Percentiles rank a stretch among this genome's conserved stretches.
These are phyloP conservation scores for Tuber aestivum DNA, from an alignment of 495 filamentous ascomycete species.

Conservation along the genomic window DNA sequence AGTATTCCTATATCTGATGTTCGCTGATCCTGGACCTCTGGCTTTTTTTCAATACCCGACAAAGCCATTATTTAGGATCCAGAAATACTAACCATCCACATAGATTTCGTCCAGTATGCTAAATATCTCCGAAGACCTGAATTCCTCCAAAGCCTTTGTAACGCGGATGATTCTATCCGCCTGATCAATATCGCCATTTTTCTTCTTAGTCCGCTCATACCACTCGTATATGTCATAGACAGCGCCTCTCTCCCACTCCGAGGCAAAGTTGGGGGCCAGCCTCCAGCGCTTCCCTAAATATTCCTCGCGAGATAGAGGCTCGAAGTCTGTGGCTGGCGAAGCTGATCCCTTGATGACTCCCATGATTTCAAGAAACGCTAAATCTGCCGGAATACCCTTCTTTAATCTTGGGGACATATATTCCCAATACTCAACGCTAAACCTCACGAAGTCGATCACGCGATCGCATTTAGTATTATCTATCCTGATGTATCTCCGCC, in stretches of 20 bases:
- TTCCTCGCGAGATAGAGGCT: constrained; percentile 39
- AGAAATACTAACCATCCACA: constrained; percentile 43
- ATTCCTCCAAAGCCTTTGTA: constrained; percentile 41
- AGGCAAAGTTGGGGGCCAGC: constrained; percentile 42
- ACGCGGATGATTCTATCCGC: constrained; percentile 45
- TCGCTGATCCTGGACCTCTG: constrained; percentile 48
- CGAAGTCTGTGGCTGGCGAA: constrained; percentile 24
- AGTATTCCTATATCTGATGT: constrained; percentile 45
- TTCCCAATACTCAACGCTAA: constrained; percentile 46
- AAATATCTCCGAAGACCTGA: constrained; percentile 7
- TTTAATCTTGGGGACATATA: constrained; percentile 28
- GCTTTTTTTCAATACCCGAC: neutral
- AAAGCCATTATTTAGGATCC: neutral
- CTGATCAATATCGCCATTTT: constrained; percentile 42
- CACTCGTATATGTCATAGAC: constrained; percentile 44
- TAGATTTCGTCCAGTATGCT: constrained; percentile 47
- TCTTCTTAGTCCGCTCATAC: constrained; percentile 44
- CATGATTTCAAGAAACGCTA: constrained; percentile 48
- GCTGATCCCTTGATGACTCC: constrained; percentile 47
- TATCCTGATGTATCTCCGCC: neutral
- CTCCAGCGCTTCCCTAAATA: constrained; percentile 36
- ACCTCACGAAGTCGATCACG: constrained; percentile 43
- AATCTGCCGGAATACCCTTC: constrained; percentile 23
- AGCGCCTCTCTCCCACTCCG: constrained; percentile 31
- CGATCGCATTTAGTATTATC: neutral